Evolutionary conservation across 129 eudicot genomes (phyloP).

Genomic region (Logfia minima): DNA sequence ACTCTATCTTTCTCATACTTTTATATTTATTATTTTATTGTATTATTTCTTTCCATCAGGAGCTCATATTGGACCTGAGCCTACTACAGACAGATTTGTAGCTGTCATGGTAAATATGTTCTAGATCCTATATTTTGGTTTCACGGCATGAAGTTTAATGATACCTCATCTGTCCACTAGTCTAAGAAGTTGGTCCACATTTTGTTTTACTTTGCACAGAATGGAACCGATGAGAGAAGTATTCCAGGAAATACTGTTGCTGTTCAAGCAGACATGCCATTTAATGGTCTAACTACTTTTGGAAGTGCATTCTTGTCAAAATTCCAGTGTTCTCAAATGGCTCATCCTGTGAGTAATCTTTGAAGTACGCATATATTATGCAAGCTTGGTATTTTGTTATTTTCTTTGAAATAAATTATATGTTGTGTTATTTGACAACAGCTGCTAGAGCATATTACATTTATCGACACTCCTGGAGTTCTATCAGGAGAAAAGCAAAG

Average conservation of each 20-base stretch:
- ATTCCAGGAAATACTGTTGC: slow-evolving; percentile 90
- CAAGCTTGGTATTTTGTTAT: background rate
- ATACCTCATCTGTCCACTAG: background rate
- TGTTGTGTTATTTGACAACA: slow-evolving; percentile 26
- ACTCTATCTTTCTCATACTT: background rate
- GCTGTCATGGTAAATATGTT: slow-evolving; percentile 87
- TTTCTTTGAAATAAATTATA: background rate
- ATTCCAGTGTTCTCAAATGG: slow-evolving; percentile 93
- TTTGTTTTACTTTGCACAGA: slow-evolving; percentile 40
- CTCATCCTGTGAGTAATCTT: slow-evolving; percentile 77
- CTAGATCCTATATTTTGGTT: background rate
- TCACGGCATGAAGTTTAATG: background rate
- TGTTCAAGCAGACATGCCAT: slow-evolving; percentile 98
- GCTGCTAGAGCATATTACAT: slow-evolving; percentile 86
- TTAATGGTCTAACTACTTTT: slow-evolving; percentile 71
- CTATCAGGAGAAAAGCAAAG: slow-evolving; percentile 95
- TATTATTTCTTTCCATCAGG: slow-evolving; percentile 41
- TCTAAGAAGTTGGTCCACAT: slow-evolving; percentile 1
- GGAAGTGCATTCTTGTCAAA: slow-evolving; percentile 93
- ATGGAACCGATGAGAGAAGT: slow-evolving; percentile 92
- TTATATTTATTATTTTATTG: background rate
- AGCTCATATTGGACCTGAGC: slow-evolving; percentile 99
- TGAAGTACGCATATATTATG: slow-evolving; percentile 5
- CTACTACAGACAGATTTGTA: slow-evolving; percentile 94
- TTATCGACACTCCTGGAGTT: slow-evolving; percentile 95